Conservation (phyloP, 352 stramenopile species). For the Phytophthora multivora region DNA sequence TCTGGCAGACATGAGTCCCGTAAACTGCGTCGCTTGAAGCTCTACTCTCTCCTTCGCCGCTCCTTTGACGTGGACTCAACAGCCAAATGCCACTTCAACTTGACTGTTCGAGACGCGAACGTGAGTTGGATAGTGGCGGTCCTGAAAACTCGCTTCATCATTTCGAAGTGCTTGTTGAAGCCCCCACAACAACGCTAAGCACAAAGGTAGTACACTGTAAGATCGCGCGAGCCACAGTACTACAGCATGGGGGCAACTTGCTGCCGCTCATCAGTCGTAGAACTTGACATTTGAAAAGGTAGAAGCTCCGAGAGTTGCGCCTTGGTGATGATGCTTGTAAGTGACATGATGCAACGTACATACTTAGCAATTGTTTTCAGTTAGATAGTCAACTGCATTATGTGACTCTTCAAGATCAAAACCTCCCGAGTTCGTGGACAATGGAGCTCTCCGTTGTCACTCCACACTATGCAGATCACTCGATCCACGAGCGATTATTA, state of each 20-base stretch:
- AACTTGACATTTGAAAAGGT: slow-evolving; percentile 1
- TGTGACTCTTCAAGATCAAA: slow-evolving; percentile 28
- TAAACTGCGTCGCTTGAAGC: slow-evolving; percentile 6
- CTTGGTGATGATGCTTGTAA: no score
- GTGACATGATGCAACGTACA: no score
- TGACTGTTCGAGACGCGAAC: background rate
- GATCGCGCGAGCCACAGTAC: no score
- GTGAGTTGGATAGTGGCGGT: no score
- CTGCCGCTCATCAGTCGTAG: background rate
- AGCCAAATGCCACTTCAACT: slow-evolving; percentile 21
- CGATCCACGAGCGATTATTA: slow-evolving; percentile 41
- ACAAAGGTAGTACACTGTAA: no score
- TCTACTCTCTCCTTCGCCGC: background rate
- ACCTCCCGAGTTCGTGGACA: background rate
- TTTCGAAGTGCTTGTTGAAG: no score
- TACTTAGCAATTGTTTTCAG: no score
- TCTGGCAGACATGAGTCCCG: background rate
- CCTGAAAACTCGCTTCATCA: no score
- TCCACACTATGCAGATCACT: background rate
- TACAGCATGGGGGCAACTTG: no score
- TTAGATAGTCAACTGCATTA: background rate
- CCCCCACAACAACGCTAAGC: no score
- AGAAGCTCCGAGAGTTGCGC: no score
- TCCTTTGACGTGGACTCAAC: slow-evolving; percentile 26
- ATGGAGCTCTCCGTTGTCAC: slow-evolving; percentile 4